A percentile compares a stretch with the other conserved stretches of the same genome.
Evolutionary conservation across 345 rosid species (phyloP).

Genomic region (Eucalyptus tenuipes): DNA sequence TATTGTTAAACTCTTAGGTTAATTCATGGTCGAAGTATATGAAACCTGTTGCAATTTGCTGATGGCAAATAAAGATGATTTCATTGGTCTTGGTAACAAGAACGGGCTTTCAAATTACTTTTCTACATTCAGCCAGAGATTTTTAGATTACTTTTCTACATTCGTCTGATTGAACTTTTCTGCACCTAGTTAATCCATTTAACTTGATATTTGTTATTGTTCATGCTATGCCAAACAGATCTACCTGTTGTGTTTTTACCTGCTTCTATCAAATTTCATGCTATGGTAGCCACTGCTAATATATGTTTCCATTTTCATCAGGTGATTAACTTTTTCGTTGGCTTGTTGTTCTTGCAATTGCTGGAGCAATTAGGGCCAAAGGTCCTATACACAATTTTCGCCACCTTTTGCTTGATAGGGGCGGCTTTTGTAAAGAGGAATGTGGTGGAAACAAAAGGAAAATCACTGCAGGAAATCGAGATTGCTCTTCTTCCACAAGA

Average conservation of each 20-base stretch:
- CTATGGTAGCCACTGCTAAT: background rate
- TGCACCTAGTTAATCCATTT: background rate
- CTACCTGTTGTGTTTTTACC: background rate
- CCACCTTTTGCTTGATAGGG: constrained; percentile 57
- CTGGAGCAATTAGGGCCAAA: constrained; percentile 73
- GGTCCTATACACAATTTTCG: constrained; percentile 55
- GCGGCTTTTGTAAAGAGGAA: constrained; percentile 62
- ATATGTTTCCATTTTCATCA: constrained; percentile 13
- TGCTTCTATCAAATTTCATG: background rate
- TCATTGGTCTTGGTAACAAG: background rate
- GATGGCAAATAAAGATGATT: background rate
- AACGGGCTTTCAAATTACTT: background rate
- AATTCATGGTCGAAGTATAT: background rate
- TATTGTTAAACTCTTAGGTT: background rate
- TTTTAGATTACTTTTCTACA: background rate
- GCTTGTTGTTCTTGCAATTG: constrained; percentile 66
- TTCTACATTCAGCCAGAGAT: background rate
- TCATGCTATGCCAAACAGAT: background rate
- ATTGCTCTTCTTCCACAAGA: constrained; percentile 52
- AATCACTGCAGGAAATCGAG: constrained; percentile 90
- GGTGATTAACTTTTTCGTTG: constrained; percentile 86
- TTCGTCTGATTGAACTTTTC: background rate
- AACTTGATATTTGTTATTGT: background rate
- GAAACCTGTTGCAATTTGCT: background rate
- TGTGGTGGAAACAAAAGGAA: constrained; percentile 86